Conservation (phyloP, 1,284 basidiomycete genomes). For the Puccinia horiana region DNA sequence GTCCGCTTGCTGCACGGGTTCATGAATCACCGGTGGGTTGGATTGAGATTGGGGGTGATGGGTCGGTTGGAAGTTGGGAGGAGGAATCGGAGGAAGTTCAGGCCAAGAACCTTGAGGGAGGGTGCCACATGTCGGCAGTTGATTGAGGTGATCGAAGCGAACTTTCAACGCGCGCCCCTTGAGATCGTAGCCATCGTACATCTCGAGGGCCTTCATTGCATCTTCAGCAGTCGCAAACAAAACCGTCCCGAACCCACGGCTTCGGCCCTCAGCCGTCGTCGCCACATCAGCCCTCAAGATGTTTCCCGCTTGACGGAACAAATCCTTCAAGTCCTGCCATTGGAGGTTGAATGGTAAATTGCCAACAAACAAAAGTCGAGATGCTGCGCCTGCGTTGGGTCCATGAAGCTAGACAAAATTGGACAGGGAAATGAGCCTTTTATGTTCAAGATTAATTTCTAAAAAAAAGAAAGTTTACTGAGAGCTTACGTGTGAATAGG, state of each 20-base stretch:
- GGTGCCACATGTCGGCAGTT: not conserved
- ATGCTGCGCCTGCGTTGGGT: not conserved
- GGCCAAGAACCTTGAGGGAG: not conserved
- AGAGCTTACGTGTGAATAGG: not conserved
- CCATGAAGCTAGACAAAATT: not conserved
- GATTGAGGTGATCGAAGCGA: constrained; percentile 22
- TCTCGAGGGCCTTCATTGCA: constrained; percentile 63
- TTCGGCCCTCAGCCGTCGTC: constrained; percentile 85
- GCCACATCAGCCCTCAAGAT: constrained; percentile 92
- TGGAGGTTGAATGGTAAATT: constrained; percentile 86
- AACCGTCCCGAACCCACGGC: constrained; percentile 89
- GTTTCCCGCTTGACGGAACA: constrained; percentile 90
- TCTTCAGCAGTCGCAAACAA: constrained; percentile 89
- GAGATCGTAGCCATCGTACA: constrained; percentile 56
- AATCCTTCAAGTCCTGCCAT: constrained; percentile 97
- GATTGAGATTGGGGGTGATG: not conserved
- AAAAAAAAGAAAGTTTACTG: not conserved
- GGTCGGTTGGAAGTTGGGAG: not conserved
- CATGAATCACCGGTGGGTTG: not conserved
- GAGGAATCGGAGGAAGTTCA: not conserved
- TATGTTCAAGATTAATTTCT: not conserved
- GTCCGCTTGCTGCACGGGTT: not conserved
- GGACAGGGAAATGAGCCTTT: not conserved
- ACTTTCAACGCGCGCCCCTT: constrained; percentile 36
- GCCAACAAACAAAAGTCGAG: constrained; percentile 21